Evolutionary conservation across 768 basidiomycete genomes (phyloP).

Genomic region (Collybia sordida): DNA sequence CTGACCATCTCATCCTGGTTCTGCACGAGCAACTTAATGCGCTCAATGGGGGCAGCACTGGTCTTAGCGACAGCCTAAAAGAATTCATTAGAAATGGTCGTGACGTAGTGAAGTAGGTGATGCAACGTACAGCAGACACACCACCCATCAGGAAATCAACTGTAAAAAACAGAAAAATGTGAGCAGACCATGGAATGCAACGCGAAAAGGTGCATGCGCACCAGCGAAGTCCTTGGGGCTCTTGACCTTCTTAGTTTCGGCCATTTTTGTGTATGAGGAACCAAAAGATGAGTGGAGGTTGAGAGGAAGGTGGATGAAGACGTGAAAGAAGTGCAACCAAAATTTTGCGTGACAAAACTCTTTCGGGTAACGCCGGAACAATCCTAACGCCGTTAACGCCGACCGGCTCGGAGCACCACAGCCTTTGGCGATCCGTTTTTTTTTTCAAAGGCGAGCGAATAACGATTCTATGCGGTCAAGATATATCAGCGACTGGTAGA

Average conservation of each 20-base stretch:
- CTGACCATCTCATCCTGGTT: conserved; percentile 99
- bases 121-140: conserved; percentile 76
- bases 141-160: conserved; percentile 97
- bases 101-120: background rate
- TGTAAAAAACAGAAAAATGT: conserved; percentile 32
- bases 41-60: conserved; percentile 98
- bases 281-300: conserved; percentile 55
- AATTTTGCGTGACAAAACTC: conserved; percentile 47
- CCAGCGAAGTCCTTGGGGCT: conserved; percentile 88
- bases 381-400: conserved; percentile 34
- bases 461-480: too few species aligned
- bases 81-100: conserved; percentile 17
- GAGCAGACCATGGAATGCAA: conserved; percentile 8
- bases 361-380: conserved; percentile 50
- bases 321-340: conserved; percentile 39
- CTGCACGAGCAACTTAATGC: conserved; percentile 97
- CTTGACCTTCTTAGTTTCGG: conserved; percentile 84
- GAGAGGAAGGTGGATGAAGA: conserved; percentile 40
- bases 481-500: too few species aligned
- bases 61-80: conserved; percentile 96
- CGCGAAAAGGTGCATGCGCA: conserved; percentile 32
- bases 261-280: conserved; percentile 64
- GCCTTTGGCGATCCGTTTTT: too few species aligned
- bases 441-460: too few species aligned
- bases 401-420: too few species aligned